Evolutionary conservation across 1,139 yeast genomes (phyloP), one percentile per base, ranked within the genome.

Genomic region (Eremothecium coryli): DNA sequence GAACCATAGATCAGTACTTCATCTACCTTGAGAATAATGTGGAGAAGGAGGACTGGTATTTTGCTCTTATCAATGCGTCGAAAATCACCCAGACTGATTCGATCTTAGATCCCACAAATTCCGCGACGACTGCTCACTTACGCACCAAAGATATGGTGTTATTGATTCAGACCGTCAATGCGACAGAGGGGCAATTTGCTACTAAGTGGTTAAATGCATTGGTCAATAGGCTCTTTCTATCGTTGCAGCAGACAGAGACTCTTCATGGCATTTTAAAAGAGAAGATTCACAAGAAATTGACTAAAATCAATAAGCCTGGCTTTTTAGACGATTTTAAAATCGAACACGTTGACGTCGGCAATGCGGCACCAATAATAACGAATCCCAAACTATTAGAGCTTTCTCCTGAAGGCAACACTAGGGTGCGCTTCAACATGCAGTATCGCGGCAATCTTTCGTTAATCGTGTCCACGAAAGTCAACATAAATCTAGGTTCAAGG

Each of bases 11-110:
- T 26, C 53, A 48, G 2, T 79, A 80, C 48, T 90, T 70, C 58
- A 59, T 88, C 2, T 84, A 85, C 54, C 73, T 80, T 33, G 94
- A 84, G 49, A 68, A 73, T 32, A 82, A 85, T 43, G 70, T 70
- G 34, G 88, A 80, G 31, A 88, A 90, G 52, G 98, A 88, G 56
- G 95, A 86, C 53, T 79, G 95, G 82, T 88, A 88, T 55, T 85
- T 85, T 58, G 76, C 84, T 2, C 64, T 88, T 38, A 68, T 88
- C n/a, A 64, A 77, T 38, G 90, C 93, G 1, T 73, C 93, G 0
- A 80, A 79, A 43, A 51, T 54, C 15, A 45, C 40, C 18, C n/a
- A 23, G 5, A 31, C 41, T 9, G 31, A 34, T 10, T 27, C 38
- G 23, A 28, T 45, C 14, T 31, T 58, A 18, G 67, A 70, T 31